phyloP scores from a whole-genome alignment of 352 stramenopile genomes.

The Hyaloperonospora brassicae region DNA sequence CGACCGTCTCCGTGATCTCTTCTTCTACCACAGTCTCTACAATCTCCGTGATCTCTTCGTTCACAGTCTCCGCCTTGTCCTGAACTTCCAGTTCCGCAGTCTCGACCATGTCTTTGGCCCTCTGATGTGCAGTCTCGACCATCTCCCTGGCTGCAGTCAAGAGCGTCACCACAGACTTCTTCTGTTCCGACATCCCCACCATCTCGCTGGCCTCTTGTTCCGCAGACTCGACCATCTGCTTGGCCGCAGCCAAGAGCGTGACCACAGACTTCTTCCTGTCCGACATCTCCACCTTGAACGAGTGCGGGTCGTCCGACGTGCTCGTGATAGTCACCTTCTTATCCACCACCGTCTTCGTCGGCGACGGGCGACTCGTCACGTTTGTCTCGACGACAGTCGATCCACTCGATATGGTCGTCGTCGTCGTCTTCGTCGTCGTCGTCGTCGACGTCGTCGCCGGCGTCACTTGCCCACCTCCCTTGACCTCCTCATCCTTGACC shows the following conservation, averaged over 20 bases:
- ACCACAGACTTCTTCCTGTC: slow-evolving; percentile 27
- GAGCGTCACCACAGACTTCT: background rate
- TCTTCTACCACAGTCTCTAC: too few species aligned
- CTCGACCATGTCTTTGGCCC: too few species aligned
- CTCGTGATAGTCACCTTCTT: slow-evolving; percentile 33
- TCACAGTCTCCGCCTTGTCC: slow-evolving; percentile 6
- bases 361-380: slow-evolving; percentile 21
- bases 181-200: slow-evolving; percentile 4
- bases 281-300: slow-evolving; percentile 30
- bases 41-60: background rate
- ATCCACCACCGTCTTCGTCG: slow-evolving; percentile 27
- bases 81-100: slow-evolving; percentile 4
- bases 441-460: slow-evolving; percentile 5
- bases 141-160: too few species aligned
- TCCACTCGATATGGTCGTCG: slow-evolving; percentile 11
- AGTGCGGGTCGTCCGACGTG: slow-evolving; percentile 21
- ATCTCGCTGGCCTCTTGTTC: slow-evolving; percentile 21
- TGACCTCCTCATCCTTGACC: slow-evolving; percentile 5
- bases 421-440: slow-evolving; percentile 14
- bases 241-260: slow-evolving; percentile 11
- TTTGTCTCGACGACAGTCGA: slow-evolving; percentile 28
- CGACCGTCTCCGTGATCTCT: too few species aligned
- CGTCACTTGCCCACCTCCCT: slow-evolving; percentile 11
- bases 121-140: too few species aligned
- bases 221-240: slow-evolving; percentile 10